Evolutionary conservation across 2,329 filamentous ascomycete species (phyloP), one percentile per base, ranked within the genome.

Genomic region (Elsinoe batatas): DNA sequence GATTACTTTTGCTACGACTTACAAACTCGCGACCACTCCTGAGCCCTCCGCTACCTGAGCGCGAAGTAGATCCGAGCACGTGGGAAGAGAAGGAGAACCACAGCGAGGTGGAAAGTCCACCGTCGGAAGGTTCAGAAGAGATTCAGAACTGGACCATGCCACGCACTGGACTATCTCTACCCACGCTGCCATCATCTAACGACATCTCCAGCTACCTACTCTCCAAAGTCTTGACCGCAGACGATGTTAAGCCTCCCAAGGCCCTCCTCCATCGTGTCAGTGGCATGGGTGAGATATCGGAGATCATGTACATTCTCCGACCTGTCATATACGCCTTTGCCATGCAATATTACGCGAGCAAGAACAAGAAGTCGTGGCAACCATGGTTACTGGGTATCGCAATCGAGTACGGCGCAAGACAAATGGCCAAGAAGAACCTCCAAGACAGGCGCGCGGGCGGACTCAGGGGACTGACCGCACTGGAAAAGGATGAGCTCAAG

Each of bases 201-300:
- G 88, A 95, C 63, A 91, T 96, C 58, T 88, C 88, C 51, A 82
- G 81, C 43, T 98, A 95, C 69, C 80, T 98, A 3, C 81, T 95
- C 20, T 85, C 86, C 33, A 91, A 94, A 61, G 91, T 97, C 11
- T 78, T 98, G 46, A 95, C 89, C 0, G 89, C 93, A 7, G 93
- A 98, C 71, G 93, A 97, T 67, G 93, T 98, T 74, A 96, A 95
- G 69, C 88, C 91, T 0, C 88, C 93, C 0, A 85, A 86, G 35
- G 84, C 87, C 54, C 79, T 98, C 5, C 77, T 97, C n/a, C 91
- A 94, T 67, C 83, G 83, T 35, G 79, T 78, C 2, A 76, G 76
- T 30, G 78, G 93, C 1, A 84, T 86, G 59, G 90, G 90, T 1
- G 88, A 91, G 62, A 74, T 88, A 0, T 91, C 91, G 3, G 93